Evolutionary conservation across 1,284 basidiomycete genomes (phyloP), one percentile per base, ranked within the genome.

Genomic region (Marasmius sp.): DNA sequence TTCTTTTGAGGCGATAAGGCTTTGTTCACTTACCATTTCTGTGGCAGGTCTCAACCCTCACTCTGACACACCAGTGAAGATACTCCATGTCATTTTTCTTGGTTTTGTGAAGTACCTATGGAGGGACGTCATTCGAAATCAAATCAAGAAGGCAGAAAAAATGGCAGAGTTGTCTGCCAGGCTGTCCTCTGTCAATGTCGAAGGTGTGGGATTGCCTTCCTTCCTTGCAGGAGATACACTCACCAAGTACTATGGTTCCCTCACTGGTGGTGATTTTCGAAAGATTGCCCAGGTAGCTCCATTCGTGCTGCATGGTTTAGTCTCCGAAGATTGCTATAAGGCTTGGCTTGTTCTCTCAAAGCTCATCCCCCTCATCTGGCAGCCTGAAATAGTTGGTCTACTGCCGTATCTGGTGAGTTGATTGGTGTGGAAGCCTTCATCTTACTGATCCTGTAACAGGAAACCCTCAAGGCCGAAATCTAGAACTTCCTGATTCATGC

Each of bases 81-180:
- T 77, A 11, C 63, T 79, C 0, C 77, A 79, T 65, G 70, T 74
- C 2, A 66, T 78, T 20, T 64, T 79, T 0, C 70, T 79, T 1
- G 75, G 77, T 0, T 74, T 77, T 64, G 67, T 77, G 51, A 77
- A 78, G 51, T 79, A 78, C 56, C 65, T 78, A 9, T 78, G 77
- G 77, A 66, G 70, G 0, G 75, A 78, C 65, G 61, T 68, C 0
- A 63, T 77, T 10, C 52, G 70, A n/a, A 65, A 68, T 37, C 68
- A 71, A 38, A 48, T 67, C 11, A 62, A 67, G 6, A 70, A 67
- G 4, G 14, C 53, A 5, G 49, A 55, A 4, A 59, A 59, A 14
- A 58, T 54, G 34, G 20, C 14, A 22, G 57, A 54, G 11, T 43
- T 62, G 3, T 33, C n/a, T 7, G 48, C 41, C 10, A 18, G 50